Conservation (phyloP, 768 basidiomycete genomes). For the Cubamyces lactineus region DNA sequence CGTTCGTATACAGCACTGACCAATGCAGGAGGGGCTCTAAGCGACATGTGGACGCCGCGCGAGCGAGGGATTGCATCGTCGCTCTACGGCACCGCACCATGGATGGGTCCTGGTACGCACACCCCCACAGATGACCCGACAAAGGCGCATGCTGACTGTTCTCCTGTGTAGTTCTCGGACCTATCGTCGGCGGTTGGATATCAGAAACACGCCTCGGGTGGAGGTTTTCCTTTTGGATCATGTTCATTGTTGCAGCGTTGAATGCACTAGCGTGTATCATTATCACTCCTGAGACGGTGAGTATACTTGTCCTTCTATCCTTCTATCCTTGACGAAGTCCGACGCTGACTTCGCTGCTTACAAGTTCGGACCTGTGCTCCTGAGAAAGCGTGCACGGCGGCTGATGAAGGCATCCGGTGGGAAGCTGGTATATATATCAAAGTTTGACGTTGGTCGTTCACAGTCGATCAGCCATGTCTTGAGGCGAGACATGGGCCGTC, state of each 20-base stretch:
- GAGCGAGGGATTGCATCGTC: slow-evolving; percentile 64
- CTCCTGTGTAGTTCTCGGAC: slow-evolving; percentile 53
- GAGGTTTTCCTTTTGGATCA: slow-evolving; percentile 69
- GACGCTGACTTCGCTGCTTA: too few species aligned
- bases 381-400: slow-evolving; percentile 53
- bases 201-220: slow-evolving; percentile 53
- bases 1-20: slow-evolving; percentile 48
- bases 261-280: slow-evolving; percentile 51
- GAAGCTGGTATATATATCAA: slow-evolving; percentile 49
- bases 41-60: slow-evolving; percentile 60
- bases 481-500: slow-evolving; percentile 54
- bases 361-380: slow-evolving; percentile 61
- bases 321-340: too few species aligned
- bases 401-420: slow-evolving; percentile 47
- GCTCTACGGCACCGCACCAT: slow-evolving; percentile 61
- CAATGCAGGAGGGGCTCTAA: slow-evolving; percentile 59
- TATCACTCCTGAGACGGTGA: slow-evolving; percentile 59
- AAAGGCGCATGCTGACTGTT: too few species aligned
- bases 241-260: slow-evolving; percentile 54
- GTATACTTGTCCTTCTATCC: slow-evolving; percentile 24
- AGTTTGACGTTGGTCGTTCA: slow-evolving; percentile 49
- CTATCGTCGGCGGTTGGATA: slow-evolving; percentile 69
- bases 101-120: slow-evolving; percentile 55
- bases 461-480: slow-evolving; percentile 48
- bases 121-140: not conserved